Evolutionary conservation across 2,329 filamentous ascomycete species (phyloP).

Genomic region (Blastomyces gilchristii): DNA sequence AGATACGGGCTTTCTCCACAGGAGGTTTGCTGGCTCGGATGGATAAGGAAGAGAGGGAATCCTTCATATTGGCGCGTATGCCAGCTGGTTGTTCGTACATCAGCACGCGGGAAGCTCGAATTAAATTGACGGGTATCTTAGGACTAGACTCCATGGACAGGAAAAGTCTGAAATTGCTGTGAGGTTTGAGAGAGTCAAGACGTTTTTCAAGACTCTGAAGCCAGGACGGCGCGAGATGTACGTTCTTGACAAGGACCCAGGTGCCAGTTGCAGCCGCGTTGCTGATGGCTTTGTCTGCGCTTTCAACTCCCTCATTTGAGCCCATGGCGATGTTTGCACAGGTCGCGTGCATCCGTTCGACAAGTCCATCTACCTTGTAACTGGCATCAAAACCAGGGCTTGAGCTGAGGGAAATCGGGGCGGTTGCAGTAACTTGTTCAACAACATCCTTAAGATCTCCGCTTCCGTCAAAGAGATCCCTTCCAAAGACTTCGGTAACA

Average conservation of each 20-base stretch:
- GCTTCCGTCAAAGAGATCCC: conserved; percentile 68
- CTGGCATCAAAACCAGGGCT: conserved; percentile 95
- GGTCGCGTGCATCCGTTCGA: conserved; percentile 67
- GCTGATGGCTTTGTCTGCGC: conserved; percentile 88
- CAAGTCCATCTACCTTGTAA: conserved; percentile 95
- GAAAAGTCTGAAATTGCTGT: conserved; percentile 88
- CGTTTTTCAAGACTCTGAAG: conserved; percentile 94
- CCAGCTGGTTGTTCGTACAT: conserved; percentile 98
- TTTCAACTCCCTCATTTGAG: conserved; percentile 85
- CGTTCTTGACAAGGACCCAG: conserved; percentile 98
- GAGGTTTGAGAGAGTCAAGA: conserved; percentile 87
- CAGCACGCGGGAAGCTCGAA: conserved; percentile 83
- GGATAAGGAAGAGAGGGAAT: conserved; percentile 77
- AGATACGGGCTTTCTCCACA: conserved; percentile 81
- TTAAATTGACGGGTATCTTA: conserved; percentile 92
- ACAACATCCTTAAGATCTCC: conserved; percentile 82
- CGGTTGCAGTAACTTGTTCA: conserved; percentile 68
- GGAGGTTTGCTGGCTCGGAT: conserved; percentile 67
- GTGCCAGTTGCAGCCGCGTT: conserved; percentile 83
- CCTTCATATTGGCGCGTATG: conserved; percentile 96
- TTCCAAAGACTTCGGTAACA: conserved; percentile 72
- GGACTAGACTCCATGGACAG: conserved; percentile 94
- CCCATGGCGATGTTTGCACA: conserved; percentile 99
- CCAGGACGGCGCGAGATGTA: conserved; percentile 92
- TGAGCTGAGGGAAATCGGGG: conserved; percentile 84